Conservation (phyloP, 306 rosid species). For the Inga laurina region DNA sequence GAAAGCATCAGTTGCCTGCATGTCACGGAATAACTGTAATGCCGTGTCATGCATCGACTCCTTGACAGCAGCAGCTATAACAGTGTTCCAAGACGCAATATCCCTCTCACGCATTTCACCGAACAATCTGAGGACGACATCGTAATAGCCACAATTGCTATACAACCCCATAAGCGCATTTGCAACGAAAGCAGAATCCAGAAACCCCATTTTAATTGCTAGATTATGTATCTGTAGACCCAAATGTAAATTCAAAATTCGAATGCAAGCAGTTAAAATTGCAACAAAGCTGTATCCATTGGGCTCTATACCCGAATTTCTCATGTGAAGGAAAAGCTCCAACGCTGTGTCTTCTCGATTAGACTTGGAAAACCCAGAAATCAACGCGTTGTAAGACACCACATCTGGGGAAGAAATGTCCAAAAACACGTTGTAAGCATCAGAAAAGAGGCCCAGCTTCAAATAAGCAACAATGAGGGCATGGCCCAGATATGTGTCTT, state of each 20-base stretch:
- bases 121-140: slow-evolving; percentile 51
- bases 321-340: slow-evolving; percentile 65
- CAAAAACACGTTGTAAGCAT: slow-evolving; percentile 56
- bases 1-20: slow-evolving; percentile 44
- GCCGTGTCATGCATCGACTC: slow-evolving; percentile 45
- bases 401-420: slow-evolving; percentile 57
- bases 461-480: slow-evolving; percentile 63
- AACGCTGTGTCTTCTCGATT: slow-evolving; percentile 54
- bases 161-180: slow-evolving; percentile 73
- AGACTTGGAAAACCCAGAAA: slow-evolving; percentile 75
- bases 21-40: slow-evolving; percentile 51
- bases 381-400: slow-evolving; percentile 61
- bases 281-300: slow-evolving; percentile 76
- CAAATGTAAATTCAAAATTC: slow-evolving; percentile 39
- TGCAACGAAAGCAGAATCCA: slow-evolving; percentile 56
- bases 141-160: slow-evolving; percentile 48
- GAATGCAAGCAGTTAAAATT: slow-evolving; percentile 66
- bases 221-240: slow-evolving; percentile 72
- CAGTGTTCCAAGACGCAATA: slow-evolving; percentile 73
- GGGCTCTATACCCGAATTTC: slow-evolving; percentile 53
- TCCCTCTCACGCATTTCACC: slow-evolving; percentile 58
- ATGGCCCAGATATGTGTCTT: slow-evolving; percentile 46
- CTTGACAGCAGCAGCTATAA: slow-evolving; percentile 51
- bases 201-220: slow-evolving; percentile 51
- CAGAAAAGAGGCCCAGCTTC: slow-evolving; percentile 49